These are phyloP conservation scores for Dactylellina parvicollis DNA, from an alignment of 2,329 filamentous ascomycete species.

Conservation along the genomic window DNA sequence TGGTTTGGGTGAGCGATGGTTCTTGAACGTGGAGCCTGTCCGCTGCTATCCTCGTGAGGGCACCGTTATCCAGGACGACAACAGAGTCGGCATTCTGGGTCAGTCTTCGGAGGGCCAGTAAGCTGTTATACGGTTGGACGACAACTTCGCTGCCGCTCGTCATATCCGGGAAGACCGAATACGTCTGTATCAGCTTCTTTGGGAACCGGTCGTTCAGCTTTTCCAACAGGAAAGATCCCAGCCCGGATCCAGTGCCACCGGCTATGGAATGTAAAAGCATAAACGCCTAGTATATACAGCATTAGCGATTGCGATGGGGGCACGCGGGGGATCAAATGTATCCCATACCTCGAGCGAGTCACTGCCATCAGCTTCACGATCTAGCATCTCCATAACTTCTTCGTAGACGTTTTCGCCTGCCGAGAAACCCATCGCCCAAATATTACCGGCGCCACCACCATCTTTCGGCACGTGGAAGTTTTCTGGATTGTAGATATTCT, in stretches of 20 bases:
- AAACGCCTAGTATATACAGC: conserved; percentile 72
- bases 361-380: conserved; percentile 96
- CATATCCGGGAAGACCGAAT: conserved; percentile 96
- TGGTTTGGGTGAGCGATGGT: conserved; percentile 95
- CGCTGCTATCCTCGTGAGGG: conserved; percentile 89
- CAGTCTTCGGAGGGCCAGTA: conserved; percentile 87
- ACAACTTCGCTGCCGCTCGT: conserved; percentile 88
- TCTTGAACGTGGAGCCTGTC: conserved; percentile 94
- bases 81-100: conserved; percentile 98
- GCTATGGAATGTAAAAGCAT: conserved; percentile 99
- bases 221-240: conserved; percentile 94
- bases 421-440: conserved; percentile 97
- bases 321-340: background rate
- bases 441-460: conserved; percentile 93
- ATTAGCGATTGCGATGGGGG: background rate
- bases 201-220: conserved; percentile 96
- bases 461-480: conserved; percentile 98
- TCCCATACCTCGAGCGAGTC: conserved; percentile 89
- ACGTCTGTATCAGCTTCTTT: conserved; percentile 99
- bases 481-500: conserved; percentile 99
- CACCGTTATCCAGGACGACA: conserved; percentile 95
- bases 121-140: conserved; percentile 97
- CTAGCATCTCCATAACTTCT: conserved; percentile 99
- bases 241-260: conserved; percentile 92
- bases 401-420: conserved; percentile 84